Evolutionary conservation across 176 grass and related monocot species (phyloP).

Genomic region (Elaeis guineensis): DNA sequence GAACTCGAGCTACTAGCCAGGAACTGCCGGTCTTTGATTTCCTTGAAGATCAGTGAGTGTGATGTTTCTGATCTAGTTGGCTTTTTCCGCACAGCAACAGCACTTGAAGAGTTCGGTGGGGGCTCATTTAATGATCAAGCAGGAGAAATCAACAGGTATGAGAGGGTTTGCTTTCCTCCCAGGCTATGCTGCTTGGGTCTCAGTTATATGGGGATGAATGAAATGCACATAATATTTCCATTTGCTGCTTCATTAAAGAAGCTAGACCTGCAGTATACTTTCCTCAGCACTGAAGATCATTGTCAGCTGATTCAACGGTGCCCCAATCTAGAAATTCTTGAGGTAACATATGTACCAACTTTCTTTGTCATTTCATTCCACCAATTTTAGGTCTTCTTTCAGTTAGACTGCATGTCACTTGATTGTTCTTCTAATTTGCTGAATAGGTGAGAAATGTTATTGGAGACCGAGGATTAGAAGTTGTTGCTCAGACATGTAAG

Average conservation of each 20-base stretch:
- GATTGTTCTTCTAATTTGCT: background rate
- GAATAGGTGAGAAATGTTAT: slow-evolving; percentile 87
- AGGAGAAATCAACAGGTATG: slow-evolving; percentile 34
- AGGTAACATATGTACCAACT: slow-evolving; percentile 35
- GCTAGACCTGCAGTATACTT: slow-evolving; percentile 79
- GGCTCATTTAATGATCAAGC: slow-evolving; percentile 59
- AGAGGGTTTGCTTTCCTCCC: slow-evolving; percentile 56
- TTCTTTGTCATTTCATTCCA: slow-evolving; percentile 9
- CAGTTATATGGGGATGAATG: slow-evolving; percentile 57
- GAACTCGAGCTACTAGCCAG: slow-evolving; percentile 62
- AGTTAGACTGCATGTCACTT: too few relatives aligned
- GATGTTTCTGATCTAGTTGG: slow-evolving; percentile 39
- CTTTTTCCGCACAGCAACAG: slow-evolving; percentile 43
- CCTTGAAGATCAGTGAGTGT: slow-evolving; percentile 68
- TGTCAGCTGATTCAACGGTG: slow-evolving; percentile 85
- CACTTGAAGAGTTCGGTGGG: slow-evolving; percentile 70
- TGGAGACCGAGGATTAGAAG: slow-evolving; percentile 75
- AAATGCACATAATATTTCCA: slow-evolving; percentile 72
- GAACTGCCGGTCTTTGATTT: slow-evolving; percentile 53
- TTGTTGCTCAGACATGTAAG: slow-evolving; percentile 84
- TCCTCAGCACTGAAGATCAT: slow-evolving; percentile 84
- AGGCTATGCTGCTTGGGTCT: slow-evolving; percentile 44
- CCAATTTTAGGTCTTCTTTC: background rate
- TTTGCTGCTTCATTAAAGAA: slow-evolving; percentile 66
- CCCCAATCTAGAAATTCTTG: slow-evolving; percentile 78